These are phyloP conservation scores for Nicotiana rustica DNA, from an alignment of 305 asterid genomes.

Conservation along the genomic window DNA sequence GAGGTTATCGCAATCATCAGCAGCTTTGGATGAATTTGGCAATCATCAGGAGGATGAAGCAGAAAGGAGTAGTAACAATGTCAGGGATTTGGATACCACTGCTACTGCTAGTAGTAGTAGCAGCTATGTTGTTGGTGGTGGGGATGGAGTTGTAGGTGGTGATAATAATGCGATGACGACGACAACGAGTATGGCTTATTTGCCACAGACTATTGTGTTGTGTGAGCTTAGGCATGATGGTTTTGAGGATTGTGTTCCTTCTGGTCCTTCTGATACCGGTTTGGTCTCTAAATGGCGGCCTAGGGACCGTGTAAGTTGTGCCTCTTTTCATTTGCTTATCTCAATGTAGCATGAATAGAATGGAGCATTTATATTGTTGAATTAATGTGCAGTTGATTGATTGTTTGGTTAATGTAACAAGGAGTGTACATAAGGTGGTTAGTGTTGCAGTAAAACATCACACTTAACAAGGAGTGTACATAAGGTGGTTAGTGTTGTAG, in stretches of 20 bases:
- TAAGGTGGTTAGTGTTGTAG: too few species aligned
- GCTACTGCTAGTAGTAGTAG: slow-evolving; percentile 62
- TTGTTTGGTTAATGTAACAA: neutral
- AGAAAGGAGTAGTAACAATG: slow-evolving; percentile 54
- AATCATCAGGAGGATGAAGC: slow-evolving; percentile 46
- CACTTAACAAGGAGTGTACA: too few species aligned
- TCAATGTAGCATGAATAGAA: slow-evolving; percentile 3
- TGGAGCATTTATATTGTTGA: slow-evolving; percentile 9
- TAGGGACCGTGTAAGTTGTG: slow-evolving; percentile 76
- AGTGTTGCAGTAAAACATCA: slow-evolving; percentile 15
- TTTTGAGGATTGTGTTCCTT: slow-evolving; percentile 74
- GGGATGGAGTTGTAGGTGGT: slow-evolving; percentile 29
- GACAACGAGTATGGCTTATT: slow-evolving; percentile 86
- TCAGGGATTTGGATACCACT: slow-evolving; percentile 66
- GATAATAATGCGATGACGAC: slow-evolving; percentile 39
- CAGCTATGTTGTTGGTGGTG: slow-evolving; percentile 42
- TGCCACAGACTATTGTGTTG: slow-evolving; percentile 88
- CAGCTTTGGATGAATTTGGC: slow-evolving; percentile 55
- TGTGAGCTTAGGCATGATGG: slow-evolving; percentile 96
- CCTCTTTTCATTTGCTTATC: neutral
- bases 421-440: slow-evolving; percentile 6
- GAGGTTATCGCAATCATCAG: slow-evolving; percentile 63
- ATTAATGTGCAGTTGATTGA: neutral
- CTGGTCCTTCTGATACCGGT: slow-evolving; percentile 88
- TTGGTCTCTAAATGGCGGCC: slow-evolving; percentile 97